These are phyloP conservation scores for Crithidia expoeki DNA, from an alignment of 208 protist genomes.

Conservation along the genomic window DNA sequence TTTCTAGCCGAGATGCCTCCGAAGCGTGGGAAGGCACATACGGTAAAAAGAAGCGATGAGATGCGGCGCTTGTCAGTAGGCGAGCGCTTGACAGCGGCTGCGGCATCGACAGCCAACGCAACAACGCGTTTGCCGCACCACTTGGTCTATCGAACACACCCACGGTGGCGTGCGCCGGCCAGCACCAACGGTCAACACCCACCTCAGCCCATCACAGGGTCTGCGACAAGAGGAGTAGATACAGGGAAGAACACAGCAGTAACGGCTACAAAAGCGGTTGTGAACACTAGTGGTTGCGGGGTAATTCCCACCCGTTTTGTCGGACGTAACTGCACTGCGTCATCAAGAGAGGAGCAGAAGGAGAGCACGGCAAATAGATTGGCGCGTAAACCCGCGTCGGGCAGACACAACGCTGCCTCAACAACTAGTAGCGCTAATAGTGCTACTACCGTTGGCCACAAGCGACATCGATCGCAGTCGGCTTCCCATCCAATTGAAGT, in stretches of 20 bases:
- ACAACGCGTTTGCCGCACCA: conserved; percentile 22
- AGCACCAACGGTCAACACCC: background rate
- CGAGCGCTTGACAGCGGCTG: background rate
- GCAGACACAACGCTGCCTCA: background rate
- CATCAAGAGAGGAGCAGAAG: background rate
- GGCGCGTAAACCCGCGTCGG: background rate
- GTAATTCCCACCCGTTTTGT: conserved; percentile 3
- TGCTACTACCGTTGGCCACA: background rate
- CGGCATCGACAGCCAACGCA: background rate
- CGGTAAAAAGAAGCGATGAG: conserved; percentile 6
- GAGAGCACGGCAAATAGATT: background rate
- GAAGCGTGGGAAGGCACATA: background rate
- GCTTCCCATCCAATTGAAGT: background rate
- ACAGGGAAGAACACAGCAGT: background rate
- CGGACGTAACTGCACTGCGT: background rate
- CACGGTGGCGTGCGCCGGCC: conserved; percentile 15
- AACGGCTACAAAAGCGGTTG: background rate
- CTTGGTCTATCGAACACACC: conserved; percentile 27
- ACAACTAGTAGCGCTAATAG: background rate
- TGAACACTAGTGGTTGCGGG: background rate
- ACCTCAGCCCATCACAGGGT: background rate
- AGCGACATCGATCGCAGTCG: conserved; percentile 19
- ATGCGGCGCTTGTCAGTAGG: conserved; percentile 21
- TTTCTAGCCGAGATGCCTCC: conserved; percentile 35
- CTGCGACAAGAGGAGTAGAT: background rate